A percentile compares a stretch with the other conserved stretches of the same genome.
Conservation (phyloP, 495 filamentous ascomycete genomes). For the Penicillium pancosmium region DNA sequence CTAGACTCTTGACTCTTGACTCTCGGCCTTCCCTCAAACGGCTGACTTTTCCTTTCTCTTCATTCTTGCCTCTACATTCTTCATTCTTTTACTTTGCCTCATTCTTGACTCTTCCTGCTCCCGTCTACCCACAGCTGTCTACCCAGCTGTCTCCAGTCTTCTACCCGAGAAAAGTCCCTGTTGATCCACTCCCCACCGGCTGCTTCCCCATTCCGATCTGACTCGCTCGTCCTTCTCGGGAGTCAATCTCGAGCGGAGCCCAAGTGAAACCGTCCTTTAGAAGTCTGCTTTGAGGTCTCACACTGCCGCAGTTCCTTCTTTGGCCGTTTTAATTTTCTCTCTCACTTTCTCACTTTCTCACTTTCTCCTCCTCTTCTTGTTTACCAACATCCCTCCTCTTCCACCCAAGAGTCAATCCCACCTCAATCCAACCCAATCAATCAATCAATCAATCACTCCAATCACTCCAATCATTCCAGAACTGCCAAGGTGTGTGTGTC, state of each 20-base stretch:
- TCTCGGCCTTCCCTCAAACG: slow-evolving; percentile 2
- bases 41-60: neutral
- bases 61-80: slow-evolving; percentile 1
- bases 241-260: slow-evolving; percentile 17
- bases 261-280: slow-evolving; percentile 13
- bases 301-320: neutral
- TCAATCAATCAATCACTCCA: too few relatives aligned
- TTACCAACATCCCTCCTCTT: too few relatives aligned
- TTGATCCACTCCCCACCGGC: slow-evolving; percentile 11
- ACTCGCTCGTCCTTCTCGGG: slow-evolving; percentile 10
- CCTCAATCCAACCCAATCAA: neutral
- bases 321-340: slow-evolving; percentile 7
- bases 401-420: too few relatives aligned
- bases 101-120: neutral
- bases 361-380: too few relatives aligned
- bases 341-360: neutral
- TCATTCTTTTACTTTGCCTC: slow-evolving; percentile 4
- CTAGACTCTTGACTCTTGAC: neutral
- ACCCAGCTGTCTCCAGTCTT: neutral
- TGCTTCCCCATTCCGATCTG: slow-evolving; percentile 16
- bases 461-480: neutral
- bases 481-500: neutral
- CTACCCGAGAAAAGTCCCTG: neutral
- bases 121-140: too few relatives aligned
- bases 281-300: slow-evolving; percentile 8